Evolutionary conservation across 345 rosid species (phyloP), one percentile per base, ranked within the genome.

Genomic region (Eucalyptus tenuipes): DNA sequence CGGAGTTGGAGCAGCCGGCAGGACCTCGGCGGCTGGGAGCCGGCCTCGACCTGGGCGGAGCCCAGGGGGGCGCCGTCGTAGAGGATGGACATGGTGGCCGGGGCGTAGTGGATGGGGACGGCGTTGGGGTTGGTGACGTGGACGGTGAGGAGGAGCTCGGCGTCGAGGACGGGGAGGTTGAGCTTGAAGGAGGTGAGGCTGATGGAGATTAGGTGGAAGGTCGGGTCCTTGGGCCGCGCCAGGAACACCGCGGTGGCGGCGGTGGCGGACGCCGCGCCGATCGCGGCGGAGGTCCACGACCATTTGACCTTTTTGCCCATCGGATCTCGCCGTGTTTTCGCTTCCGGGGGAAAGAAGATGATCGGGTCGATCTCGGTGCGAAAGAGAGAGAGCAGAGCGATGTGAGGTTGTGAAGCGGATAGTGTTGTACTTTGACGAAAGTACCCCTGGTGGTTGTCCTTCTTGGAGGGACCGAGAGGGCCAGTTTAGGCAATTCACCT

Each of bases 11-110:
- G 94, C 49, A 94, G 42, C 95, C 92, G 96, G 89, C 97, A 96
- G 71, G 97, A 97, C 44, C 92, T 85, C 4, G 96, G 79, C 14
- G 93, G 92, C 94, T 96, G 99, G 18, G 94, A 93, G 8, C 96
- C 97, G 68, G 99, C 99, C 29, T 89, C 79, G 7, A 97, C 95
- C 59, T 90, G 85, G 15, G 97, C 99, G 15, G 95, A 90, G 22
- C 99, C 99, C 49, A 97, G 93, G 42, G 94, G 93, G 11, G 97
- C 90, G 31, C 97, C 99, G n/a, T 94, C 98, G 94, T 97, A 97
- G 94, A 94, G 92, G 91, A 97, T 97, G 85, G 98, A 93, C 99
- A 97, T 94, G 45, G 93, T 93, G 88, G 99, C 89, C 88, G 99
- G 92, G 47, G 97, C 91, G 96, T 95, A 96, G 89, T 92, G 91